Conservation (phyloP, 2,329 filamentous ascomycete species). For the Paracoccidioides brasiliensis region DNA sequence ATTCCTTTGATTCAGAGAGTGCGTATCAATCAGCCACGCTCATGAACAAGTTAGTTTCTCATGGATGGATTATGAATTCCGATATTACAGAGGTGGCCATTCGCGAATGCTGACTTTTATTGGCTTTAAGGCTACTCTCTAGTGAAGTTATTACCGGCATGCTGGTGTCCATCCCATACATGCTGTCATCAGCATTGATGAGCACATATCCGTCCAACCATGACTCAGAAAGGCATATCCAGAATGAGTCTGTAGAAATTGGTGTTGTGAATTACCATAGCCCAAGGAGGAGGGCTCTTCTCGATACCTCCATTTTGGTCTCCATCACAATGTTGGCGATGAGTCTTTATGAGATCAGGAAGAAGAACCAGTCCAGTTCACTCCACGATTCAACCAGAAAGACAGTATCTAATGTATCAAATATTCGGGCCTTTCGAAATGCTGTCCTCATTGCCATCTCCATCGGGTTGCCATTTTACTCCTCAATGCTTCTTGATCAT, state of each 20-base stretch:
- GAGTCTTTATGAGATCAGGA: conserved; percentile 10
- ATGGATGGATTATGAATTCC: neutral
- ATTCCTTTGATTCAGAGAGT: neutral
- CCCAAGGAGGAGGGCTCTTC: neutral
- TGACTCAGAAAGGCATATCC: neutral
- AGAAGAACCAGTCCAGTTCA: neutral
- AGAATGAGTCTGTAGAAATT: neutral
- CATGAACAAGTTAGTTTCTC: neutral
- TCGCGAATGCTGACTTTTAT: neutral
- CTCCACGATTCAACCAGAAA: neutral
- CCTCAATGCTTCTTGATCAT: conserved; percentile 42
- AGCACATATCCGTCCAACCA: neutral
- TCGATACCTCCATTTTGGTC: conserved; percentile 15
- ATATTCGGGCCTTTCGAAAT: conserved; percentile 8
- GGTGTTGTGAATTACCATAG: neutral
- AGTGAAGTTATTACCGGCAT: neutral
- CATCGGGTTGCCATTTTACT: conserved; percentile 43
- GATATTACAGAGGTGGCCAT: too few relatives aligned
- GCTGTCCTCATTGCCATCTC: conserved; percentile 26
- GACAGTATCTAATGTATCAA: conserved; percentile 12
- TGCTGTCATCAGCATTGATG: neutral
- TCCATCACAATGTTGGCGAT: conserved; percentile 22
- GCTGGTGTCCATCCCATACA: neutral
- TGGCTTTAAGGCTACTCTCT: neutral
- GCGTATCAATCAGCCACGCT: neutral